Evolutionary conservation across 371 early-diverging fungal species (phyloP).

Genomic region (Mortierella sp.): DNA sequence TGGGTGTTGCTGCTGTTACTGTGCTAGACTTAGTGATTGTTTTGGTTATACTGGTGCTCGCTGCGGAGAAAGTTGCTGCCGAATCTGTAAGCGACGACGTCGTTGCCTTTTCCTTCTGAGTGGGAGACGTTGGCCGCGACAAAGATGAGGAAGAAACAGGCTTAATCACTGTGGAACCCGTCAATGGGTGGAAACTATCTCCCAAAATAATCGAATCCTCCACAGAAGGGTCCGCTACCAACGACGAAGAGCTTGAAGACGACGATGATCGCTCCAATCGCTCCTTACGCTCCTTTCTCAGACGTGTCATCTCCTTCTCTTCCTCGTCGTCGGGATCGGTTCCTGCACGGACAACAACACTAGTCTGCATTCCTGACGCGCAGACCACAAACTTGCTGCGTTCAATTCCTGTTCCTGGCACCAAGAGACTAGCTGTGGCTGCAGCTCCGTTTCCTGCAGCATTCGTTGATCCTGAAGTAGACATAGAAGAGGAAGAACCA

Average conservation of each 20-base stretch:
- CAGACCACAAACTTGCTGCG: slow-evolving; percentile 49
- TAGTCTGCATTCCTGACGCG: slow-evolving; percentile 54
- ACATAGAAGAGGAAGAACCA: not conserved
- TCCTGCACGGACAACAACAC: slow-evolving; percentile 49
- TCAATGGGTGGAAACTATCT: slow-evolving; percentile 25
- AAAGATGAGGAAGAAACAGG: not conserved
- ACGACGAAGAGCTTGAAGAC: slow-evolving; percentile 25
- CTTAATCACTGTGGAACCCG: not conserved
- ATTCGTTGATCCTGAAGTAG: not conserved
- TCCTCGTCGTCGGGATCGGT: slow-evolving; percentile 43
- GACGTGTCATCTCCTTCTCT: slow-evolving; percentile 36
- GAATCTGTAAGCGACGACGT: not conserved
- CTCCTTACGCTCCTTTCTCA: slow-evolving; percentile 34
- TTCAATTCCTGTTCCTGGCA: slow-evolving; percentile 55
- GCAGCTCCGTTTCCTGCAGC: not conserved
- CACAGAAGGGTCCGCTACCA: not conserved
- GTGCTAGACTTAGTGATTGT: slow-evolving; percentile 2
- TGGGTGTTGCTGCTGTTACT: not conserved
- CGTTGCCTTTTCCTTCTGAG: not conserved
- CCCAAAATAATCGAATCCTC: slow-evolving; percentile 8
- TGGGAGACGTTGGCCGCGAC: slow-evolving; percentile 21
- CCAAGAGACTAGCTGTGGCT: slow-evolving; percentile 28
- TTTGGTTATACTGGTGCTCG: not conserved
- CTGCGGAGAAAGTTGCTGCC: not conserved
- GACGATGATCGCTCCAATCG: slow-evolving; percentile 18